A percentile compares a stretch with the other conserved stretches of the same genome.
Conservation (phyloP, 1,284 basidiomycete species). For the Rhodotorula sp. region DNA sequence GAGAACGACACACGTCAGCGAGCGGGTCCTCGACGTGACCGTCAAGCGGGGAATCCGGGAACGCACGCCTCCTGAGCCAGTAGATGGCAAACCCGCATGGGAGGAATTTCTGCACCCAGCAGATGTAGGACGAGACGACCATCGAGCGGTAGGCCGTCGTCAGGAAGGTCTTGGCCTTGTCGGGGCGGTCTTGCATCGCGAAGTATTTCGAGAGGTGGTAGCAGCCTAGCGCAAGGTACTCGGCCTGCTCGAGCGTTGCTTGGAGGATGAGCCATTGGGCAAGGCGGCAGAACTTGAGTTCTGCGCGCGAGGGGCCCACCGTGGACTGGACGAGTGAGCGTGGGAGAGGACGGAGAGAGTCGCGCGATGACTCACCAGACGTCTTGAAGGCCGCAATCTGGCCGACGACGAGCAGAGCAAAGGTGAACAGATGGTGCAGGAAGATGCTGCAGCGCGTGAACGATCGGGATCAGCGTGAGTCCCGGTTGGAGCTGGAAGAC, state of each 20-base stretch:
- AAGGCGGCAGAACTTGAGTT: conserved; percentile 11
- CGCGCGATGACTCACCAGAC: background rate
- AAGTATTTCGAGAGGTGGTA: conserved; percentile 6
- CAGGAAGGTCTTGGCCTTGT: background rate
- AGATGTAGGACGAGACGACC: conserved; percentile 7
- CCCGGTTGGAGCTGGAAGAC: no score
- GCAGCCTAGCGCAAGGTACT: conserved; percentile 6
- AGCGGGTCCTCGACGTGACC: no score
- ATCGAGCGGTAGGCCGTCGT: background rate
- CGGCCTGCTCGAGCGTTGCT: conserved; percentile 9
- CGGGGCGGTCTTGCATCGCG: conserved; percentile 4
- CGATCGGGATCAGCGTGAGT: no score
- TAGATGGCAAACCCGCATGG: conserved; percentile 13
- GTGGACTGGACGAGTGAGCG: no score
- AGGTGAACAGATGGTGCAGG: conserved; percentile 16
- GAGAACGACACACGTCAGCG: no score
- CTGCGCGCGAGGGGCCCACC: background rate
- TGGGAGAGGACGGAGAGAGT: no score
- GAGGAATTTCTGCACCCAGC: conserved; percentile 15
- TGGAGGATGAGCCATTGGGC: conserved; percentile 18
- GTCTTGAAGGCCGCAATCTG: conserved; percentile 13
- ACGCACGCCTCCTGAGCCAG: conserved; percentile 20
- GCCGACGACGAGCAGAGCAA: conserved; percentile 8
- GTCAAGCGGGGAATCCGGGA: no score
- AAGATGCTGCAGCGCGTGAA: background rate